Base-by-base conservation (phyloP, 345 rosid species). In the Dipteronia dyeriana region DNA sequence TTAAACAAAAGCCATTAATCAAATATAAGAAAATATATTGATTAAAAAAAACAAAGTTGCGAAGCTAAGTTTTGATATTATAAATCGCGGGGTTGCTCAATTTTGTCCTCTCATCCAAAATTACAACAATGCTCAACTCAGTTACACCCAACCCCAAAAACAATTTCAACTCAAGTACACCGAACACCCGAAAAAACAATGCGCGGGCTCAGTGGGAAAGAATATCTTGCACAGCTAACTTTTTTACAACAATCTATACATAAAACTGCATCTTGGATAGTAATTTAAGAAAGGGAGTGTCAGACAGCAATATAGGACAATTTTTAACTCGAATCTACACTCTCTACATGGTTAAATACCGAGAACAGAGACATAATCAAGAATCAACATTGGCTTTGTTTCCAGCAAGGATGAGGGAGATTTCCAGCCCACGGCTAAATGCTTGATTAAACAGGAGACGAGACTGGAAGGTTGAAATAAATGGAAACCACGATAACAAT, bases 371-470 rank as follows among this genome's bases (percentile, higher is more conserved):
- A 17, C 22, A 3, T 65, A 13, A 11, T 89, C 81, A 95, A 70
- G 79, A 78, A 63, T 90, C 91, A 11, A 92, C 97, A 59, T 96
- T 96, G 9, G 99, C 98, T 80, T 95, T 94, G 89, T 96, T 96
- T 74, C 98, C 98, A 7, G 99, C 95, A 29, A 96, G 98, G 86
- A 96, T 96, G 72, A 96, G 89, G 66, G 99, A 96, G 79, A 96
- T 96, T 85, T 96, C 97, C 43, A 96, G 95, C 57, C 97, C 99
- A 0, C 99, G 99, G 82, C 99, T 96, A 68, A 96, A 96, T 72
- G 99, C 99, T 85, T 96, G 99, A 86, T 96, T 96, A 67, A 92
- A 96, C 57, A 96, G 97, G 69, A 96, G 99, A n/a, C 99, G 99
- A 65, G 99, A 92, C 89, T 96, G 99, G 91, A 96, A 96, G 14